Evolutionary conservation across 1,284 basidiomycete genomes (phyloP), one percentile per base, ranked within the genome.

Genomic region (Limonomyces culmigenus): DNA sequence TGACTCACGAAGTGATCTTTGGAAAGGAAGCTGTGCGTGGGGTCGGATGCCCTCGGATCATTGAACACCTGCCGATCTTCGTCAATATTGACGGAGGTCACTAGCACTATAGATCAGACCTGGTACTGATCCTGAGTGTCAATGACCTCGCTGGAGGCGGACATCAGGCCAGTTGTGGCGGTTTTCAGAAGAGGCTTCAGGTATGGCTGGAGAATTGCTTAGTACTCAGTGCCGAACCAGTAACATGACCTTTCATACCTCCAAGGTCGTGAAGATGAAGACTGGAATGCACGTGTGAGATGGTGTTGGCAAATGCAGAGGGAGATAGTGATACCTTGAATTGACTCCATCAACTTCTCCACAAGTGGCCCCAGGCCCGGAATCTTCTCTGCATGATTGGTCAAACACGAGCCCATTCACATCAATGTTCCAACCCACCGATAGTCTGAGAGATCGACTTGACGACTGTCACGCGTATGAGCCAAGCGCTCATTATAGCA

Each of bases 381-480:
- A 31, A 81, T 80, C 51, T 70, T 77, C 53, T 81, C 76, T 69
- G 25, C 25, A n/a, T 8, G 10, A 8, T 27, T n/a, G 25, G 25
- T 27, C 25, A 27, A n/a, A 27, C 10, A 27, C 8, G 25, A 8
- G n/a, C 25, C n/a, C 10, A n/a, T 8, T 8, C 10, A n/a, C 25
- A n/a, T 27, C 25, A 27, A 27, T 25, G 15, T 3, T 13, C n/a
- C 33, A 63, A 65, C 55, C 47, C 50, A 66, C 79, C 83, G 42
- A 95, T 89, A 0, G 79, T 91, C 45, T 68, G 73, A 49, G 79
- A 74, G 38, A 96, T 87, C 52, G 74, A 78, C 68, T 92, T 93
- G 52, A 76, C 73, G 14, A 81, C 72, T 72, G 34, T 14, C 8
- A n/a, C 13, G 19, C 25, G 25, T 8, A 27, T 27, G 25, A 27